Base-by-base conservation (phyloP, 345 rosid genomes). In the Combretum micranthum region DNA sequence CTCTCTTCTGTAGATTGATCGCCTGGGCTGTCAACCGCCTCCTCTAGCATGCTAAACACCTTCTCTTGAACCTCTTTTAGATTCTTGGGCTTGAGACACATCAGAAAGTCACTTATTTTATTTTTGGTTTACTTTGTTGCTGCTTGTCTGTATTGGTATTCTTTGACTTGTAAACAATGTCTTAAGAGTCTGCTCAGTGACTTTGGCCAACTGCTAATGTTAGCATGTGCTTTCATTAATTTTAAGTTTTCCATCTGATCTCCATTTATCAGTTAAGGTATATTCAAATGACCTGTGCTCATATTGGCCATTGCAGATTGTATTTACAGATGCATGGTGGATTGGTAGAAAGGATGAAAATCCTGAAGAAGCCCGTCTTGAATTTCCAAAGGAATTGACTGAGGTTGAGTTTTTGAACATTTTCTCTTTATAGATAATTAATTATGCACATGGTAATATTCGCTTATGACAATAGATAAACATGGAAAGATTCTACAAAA, bases 241-340 rank as follows among this genome's bases (percentile, higher is more conserved):
- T 11, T 49, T 49, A 22, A 49, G 52, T 17, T 15, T 49, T 21
- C 0, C 14, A 9, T 7, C 19, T 49, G 1, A 32, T 32, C 39
- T 32, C 39, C 26, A 5, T 32, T 32, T 32, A 32, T 9, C 9
- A 32, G 39, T 32, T 32, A 0, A 32, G 39, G 0, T 4, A 11
- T 11, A 32, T 32, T 32, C 39, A 32, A 32, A 9, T 32, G 39
- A 32, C 39, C 9, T 7, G 9, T 32, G 39, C 39, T 32, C 9
- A 32, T 11, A 32, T 23, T 67, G 60, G 65, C 65, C 42, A 52
- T 54, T n/a, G 60, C 69, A 87, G 98, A 78, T 92, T 81, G 87
- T 84, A 37, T 92, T 88, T 75, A 80, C 98, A 62, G 96, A 92
- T 52, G 88, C 82, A 47, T 88, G 98, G 95, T 92, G 95, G 98